A percentile compares a stretch with the other conserved stretches of the same genome.
These are phyloP conservation scores for Phytophthora rubi DNA, from an alignment of 352 stramenopile genomes.

Conservation along the genomic window DNA sequence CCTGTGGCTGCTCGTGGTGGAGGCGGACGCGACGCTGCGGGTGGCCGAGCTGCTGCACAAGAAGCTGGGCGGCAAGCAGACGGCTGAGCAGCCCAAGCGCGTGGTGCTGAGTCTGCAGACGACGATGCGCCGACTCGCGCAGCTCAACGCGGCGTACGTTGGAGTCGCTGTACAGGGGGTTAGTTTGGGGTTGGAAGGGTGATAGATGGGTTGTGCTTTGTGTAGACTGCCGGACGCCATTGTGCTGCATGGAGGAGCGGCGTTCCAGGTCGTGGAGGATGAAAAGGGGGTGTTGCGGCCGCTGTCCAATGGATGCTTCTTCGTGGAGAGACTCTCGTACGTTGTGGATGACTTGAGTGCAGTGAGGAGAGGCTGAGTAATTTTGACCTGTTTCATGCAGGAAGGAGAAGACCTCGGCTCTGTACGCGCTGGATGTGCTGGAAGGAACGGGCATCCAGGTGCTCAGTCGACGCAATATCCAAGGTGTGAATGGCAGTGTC, in stretches of 20 bases:
- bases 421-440: constrained; percentile 76
- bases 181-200: neutral
- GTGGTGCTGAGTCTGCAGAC: constrained; percentile 73
- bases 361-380: neutral
- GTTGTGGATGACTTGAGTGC: constrained; percentile 7
- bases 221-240: constrained; percentile 66
- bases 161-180: neutral
- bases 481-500: constrained; percentile 40
- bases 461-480: constrained; percentile 79
- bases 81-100: constrained; percentile 35
- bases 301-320: constrained; percentile 76
- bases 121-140: constrained; percentile 57
- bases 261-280: constrained; percentile 73
- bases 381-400: constrained; percentile 26
- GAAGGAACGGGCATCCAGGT: constrained; percentile 78
- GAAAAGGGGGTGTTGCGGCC: constrained; percentile 53
- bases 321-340: constrained; percentile 80
- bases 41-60: constrained; percentile 58
- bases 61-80: constrained; percentile 35
- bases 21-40: constrained; percentile 46
- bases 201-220: neutral
- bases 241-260: constrained; percentile 73
- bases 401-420: constrained; percentile 70
- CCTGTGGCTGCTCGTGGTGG: constrained; percentile 69
- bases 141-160: constrained; percentile 62